A percentile compares a stretch with the other conserved stretches of the same genome.
Conservation (phyloP, 1,284 basidiomycete genomes). For the Trichosporon sp. region DNA sequence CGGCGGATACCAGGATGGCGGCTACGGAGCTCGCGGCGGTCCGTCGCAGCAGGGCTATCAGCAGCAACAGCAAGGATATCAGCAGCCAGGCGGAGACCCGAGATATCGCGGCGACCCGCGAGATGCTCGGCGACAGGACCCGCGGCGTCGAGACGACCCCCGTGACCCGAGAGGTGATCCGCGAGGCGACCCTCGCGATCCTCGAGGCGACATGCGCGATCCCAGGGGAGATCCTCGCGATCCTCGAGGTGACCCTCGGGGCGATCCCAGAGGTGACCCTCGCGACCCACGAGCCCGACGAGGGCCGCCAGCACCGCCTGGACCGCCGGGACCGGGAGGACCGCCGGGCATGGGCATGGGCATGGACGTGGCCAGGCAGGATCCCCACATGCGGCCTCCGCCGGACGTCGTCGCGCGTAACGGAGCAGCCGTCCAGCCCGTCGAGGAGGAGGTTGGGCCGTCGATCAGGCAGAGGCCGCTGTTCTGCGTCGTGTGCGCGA, state of each 20-base stretch:
- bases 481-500: conserved; percentile 97
- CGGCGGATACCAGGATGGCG: conserved; percentile 2
- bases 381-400: neutral
- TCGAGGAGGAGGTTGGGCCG: conserved; percentile 12
- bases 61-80: neutral
- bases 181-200: neutral
- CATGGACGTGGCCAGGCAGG: neutral
- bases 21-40: neutral
- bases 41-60: neutral
- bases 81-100: neutral
- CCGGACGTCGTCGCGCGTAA: neutral
- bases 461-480: conserved; percentile 55
- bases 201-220: neutral
- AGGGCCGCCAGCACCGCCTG: too few relatives aligned
- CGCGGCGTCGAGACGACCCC: neutral
- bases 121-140: conserved; percentile 5
- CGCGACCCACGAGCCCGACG: conserved; percentile 2
- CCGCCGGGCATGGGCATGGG: neutral
- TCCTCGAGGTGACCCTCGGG: conserved; percentile 4
- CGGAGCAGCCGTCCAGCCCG: conserved; percentile 1
- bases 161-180: neutral
- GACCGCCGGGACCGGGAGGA: neutral
- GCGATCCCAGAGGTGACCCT: neutral
- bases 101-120: neutral
- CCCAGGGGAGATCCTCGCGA: neutral